A percentile compares a stretch with the other conserved stretches of the same genome.
Evolutionary conservation across 139 green algal species (phyloP).

Genomic region (Ostreobium quekettii): DNA sequence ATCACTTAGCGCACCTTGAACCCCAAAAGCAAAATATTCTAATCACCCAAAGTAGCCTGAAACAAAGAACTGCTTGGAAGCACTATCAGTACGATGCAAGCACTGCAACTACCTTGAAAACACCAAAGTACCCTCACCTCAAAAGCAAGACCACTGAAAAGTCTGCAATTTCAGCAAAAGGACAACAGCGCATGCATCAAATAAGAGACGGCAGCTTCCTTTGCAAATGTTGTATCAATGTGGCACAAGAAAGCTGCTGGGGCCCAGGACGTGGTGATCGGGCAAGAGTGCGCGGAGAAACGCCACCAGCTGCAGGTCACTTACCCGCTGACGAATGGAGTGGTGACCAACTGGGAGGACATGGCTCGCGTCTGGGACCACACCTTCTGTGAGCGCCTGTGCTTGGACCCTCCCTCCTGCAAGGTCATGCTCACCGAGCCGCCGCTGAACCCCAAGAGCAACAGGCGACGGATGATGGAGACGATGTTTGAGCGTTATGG

Average conservation of each 20-base stretch:
- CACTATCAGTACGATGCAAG: no score
- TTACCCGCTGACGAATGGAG: conserved; percentile 62
- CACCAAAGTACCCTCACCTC: no score
- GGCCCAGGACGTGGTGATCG: conserved; percentile 43
- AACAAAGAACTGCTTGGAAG: no score
- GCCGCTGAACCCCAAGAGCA: conserved; percentile 45
- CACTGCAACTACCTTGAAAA: no score
- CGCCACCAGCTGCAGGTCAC: conserved; percentile 48
- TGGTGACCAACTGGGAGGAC: conserved; percentile 64
- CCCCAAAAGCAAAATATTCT: no score
- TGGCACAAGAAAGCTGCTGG: not conserved
- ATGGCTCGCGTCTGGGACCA: conserved; percentile 41
- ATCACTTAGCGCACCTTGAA: no score
- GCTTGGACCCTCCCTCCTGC: conserved; percentile 34
- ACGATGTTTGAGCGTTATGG: conserved; percentile 66
- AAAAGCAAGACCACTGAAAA: no score
- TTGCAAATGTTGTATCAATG: no score
- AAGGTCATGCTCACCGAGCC: conserved; percentile 67
- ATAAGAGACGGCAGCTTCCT: no score
- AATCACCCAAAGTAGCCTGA: no score
- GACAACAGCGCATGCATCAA: no score
- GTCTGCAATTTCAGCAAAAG: no score
- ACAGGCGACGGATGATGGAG: conserved; percentile 49
- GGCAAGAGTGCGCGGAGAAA: conserved; percentile 29
- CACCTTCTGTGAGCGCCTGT: conserved; percentile 27